Percentiles rank a stretch among this genome's conserved stretches.
Evolutionary conservation across 768 basidiomycete species (phyloP).

Genomic region (Amanita exitialis): DNA sequence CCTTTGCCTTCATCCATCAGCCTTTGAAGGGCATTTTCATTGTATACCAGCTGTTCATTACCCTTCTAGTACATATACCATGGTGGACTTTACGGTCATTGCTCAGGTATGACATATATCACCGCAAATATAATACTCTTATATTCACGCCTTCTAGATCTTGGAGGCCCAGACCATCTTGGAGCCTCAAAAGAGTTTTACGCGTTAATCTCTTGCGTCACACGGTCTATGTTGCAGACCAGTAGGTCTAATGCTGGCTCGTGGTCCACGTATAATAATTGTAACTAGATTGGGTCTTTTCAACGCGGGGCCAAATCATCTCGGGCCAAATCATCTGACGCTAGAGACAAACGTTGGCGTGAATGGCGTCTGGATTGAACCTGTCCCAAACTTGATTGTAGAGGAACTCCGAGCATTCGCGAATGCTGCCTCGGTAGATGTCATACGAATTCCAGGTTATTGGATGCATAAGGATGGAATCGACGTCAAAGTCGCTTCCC

Average conservation of each 20-base stretch:
- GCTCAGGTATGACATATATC: constrained; percentile 19
- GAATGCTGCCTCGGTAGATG: constrained; percentile 24
- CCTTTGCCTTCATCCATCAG: constrained; percentile 27
- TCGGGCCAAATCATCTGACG: constrained; percentile 28
- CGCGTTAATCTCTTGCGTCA: background rate
- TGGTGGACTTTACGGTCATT: constrained; percentile 34
- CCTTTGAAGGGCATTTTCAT: constrained; percentile 42
- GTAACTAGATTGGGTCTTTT: background rate
- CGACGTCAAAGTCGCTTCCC: constrained; percentile 22
- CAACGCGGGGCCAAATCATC: constrained; percentile 23
- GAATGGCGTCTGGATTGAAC: constrained; percentile 39
- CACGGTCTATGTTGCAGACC: background rate
- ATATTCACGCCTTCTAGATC: constrained; percentile 17
- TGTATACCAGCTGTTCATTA: constrained; percentile 28
- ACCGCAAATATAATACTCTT: background rate
- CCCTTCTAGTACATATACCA: constrained; percentile 34
- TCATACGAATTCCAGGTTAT: constrained; percentile 43
- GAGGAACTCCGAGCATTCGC: constrained; percentile 34
- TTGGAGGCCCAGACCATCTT: constrained; percentile 33
- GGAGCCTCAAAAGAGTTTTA: constrained; percentile 27
- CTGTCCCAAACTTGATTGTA: constrained; percentile 29
- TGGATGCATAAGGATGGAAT: constrained; percentile 38
- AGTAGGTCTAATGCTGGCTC: background rate
- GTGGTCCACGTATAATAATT: too few species aligned
- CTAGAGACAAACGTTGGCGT: constrained; percentile 27